Evolutionary conservation across 2,329 filamentous ascomycete genomes (phyloP).

Genomic region (Helminthosporium solani): DNA sequence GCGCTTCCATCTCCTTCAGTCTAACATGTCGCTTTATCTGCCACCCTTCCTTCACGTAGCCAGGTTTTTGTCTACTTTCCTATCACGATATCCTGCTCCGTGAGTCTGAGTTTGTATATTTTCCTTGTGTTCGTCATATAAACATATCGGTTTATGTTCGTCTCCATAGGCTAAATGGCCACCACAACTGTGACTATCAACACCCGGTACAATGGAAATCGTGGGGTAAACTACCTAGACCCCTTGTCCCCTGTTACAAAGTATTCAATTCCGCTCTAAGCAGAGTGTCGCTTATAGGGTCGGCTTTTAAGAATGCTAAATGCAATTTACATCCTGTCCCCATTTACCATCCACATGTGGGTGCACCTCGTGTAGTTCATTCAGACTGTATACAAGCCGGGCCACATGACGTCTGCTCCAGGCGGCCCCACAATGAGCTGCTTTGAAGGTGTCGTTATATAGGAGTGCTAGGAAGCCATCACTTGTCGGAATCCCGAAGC

Average conservation of each 20-base stretch:
- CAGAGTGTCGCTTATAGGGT: slow-evolving; percentile 11
- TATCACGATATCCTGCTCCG: not conserved
- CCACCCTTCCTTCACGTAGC: not conserved
- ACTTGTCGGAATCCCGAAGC: not conserved
- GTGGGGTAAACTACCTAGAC: slow-evolving; percentile 20
- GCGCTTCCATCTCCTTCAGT: not conserved
- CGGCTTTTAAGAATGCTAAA: slow-evolving; percentile 7
- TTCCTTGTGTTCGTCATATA: not conserved
- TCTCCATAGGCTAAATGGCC: slow-evolving; percentile 18
- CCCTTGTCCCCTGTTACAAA: slow-evolving; percentile 11
- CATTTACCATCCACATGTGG: not conserved
- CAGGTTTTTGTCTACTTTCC: not conserved
- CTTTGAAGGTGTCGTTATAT: slow-evolving; percentile 4
- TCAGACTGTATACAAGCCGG: not conserved
- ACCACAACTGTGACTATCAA: slow-evolving; percentile 1
- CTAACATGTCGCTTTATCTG: not conserved
- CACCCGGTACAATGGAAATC: slow-evolving; percentile 20
- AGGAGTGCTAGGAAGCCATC: not conserved
- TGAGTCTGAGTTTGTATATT: not conserved
- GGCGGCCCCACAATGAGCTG: slow-evolving; percentile 10
- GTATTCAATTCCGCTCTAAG: slow-evolving; percentile 9
- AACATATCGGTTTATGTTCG: not conserved
- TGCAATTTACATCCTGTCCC: slow-evolving; percentile 4
- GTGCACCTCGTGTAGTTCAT: slow-evolving; percentile 1
- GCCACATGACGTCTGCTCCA: slow-evolving; percentile 1